Percentiles rank a stretch among this genome's conserved stretches.
These are phyloP conservation scores for Jimgerdemannia flammicorona DNA, from an alignment of 192 early-diverging fungal genomes.

Conservation along the genomic window DNA sequence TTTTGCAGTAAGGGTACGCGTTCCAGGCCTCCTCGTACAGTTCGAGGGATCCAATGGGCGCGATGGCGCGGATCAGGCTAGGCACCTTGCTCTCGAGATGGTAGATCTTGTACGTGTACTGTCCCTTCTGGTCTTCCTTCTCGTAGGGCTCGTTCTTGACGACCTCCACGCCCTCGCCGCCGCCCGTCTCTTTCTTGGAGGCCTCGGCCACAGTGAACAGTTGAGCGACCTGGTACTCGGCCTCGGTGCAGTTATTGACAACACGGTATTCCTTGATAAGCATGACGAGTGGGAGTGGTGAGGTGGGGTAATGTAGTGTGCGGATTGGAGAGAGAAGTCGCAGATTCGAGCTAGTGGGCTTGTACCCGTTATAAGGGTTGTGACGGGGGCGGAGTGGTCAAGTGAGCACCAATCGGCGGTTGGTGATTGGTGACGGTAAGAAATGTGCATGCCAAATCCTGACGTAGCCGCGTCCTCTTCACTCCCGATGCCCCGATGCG, in stretches of 20 bases:
- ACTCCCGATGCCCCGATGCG: too few species aligned
- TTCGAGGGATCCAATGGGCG: constrained; percentile 61
- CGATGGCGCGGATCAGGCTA: constrained; percentile 51
- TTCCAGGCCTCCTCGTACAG: constrained; percentile 84
- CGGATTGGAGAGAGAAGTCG: not conserved
- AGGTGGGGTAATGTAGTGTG: too few species aligned
- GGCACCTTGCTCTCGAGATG: constrained; percentile 52
- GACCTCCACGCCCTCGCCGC: constrained; percentile 80
- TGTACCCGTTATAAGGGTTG: too few species aligned
- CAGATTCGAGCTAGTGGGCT: too few species aligned
- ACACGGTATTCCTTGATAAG: constrained; percentile 75
- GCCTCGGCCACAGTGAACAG: constrained; percentile 72
- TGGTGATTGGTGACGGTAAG: too few species aligned
- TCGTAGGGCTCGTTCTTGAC: constrained; percentile 75
- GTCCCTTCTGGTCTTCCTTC: constrained; percentile 64
- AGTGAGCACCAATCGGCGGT: too few species aligned
- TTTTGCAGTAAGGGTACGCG: constrained; percentile 66
- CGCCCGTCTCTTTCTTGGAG: constrained; percentile 73
- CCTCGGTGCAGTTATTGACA: constrained; percentile 69
- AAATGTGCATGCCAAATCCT: too few species aligned
- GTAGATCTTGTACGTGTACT: constrained; percentile 80
- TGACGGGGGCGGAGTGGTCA: too few species aligned
- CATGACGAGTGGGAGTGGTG: constrained; percentile 32
- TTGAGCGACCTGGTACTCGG: constrained; percentile 75
- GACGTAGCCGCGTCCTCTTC: too few species aligned